A percentile compares a stretch with the other conserved stretches of the same genome.
Evolutionary conservation across 352 stramenopile genomes (phyloP).

Genomic region (Phytophthora cryptogea): DNA sequence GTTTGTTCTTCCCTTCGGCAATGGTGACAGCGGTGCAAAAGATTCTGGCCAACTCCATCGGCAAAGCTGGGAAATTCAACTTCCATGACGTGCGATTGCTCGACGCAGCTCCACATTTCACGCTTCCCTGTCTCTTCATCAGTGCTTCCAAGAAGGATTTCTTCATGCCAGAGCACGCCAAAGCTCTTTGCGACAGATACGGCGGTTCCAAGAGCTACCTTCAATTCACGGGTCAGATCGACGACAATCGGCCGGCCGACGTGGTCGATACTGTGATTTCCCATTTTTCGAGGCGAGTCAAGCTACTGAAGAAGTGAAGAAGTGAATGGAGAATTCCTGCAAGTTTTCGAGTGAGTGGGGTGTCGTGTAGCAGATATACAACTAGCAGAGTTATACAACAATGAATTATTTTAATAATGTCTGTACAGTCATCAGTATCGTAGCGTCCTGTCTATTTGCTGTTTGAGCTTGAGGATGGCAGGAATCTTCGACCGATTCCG

Average conservation of each 20-base stretch:
- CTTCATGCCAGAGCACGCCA: constrained; percentile 63
- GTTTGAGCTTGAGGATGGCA: constrained; percentile 11
- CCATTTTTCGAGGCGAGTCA: constrained; percentile 41
- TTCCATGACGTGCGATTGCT: constrained; percentile 61
- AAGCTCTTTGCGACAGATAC: constrained; percentile 56
- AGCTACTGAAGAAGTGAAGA: constrained; percentile 27
- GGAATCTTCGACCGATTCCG: constrained; percentile 65
- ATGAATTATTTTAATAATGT: not conserved
- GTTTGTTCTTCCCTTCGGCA: constrained; percentile 59
- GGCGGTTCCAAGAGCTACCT: constrained; percentile 63
- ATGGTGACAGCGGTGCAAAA: constrained; percentile 75
- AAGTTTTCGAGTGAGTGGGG: not conserved
- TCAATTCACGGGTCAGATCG: constrained; percentile 58
- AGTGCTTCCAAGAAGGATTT: constrained; percentile 78
- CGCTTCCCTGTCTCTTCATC: constrained; percentile 66
- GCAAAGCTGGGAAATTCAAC: constrained; percentile 61
- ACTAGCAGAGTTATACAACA: not conserved
- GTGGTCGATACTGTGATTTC: constrained; percentile 48
- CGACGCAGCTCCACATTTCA: constrained; percentile 43
- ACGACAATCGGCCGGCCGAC: constrained; percentile 59
- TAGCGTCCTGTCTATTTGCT: constrained; percentile 1
- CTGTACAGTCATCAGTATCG: too few relatives aligned
- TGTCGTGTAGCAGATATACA: not conserved
- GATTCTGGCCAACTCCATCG: constrained; percentile 70
- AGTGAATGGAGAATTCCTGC: constrained; percentile 3